Evolutionary conservation across 805 yeast species (phyloP), one percentile per base, ranked within the genome.

Genomic region (Suhomyces faveliae): DNA sequence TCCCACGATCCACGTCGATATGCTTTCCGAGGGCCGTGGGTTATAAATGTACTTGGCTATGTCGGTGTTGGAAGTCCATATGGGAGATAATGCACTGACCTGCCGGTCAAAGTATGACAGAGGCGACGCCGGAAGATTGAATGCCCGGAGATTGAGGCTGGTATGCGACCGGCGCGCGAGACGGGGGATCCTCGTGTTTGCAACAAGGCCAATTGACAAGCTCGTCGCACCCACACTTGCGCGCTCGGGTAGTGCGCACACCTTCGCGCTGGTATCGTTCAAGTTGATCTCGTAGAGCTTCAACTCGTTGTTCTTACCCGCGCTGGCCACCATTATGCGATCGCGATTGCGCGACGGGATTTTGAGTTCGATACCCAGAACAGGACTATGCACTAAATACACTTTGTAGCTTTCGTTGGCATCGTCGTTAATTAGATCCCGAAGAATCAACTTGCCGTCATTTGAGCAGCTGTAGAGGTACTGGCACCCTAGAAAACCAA

Each of bases 391-490:
- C 17, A 68, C 54, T 33, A 53, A 46, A 46, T 57, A 64, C 2
- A 59, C 62, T 48, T 55, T 56, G 45, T 58, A 66, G 33, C 65
- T 60, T 21, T 56, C 60, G 39, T 63, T 57, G 22, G 63, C 64
- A 51, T 69, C 74, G 47, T 69, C 74, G 47, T 69, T 62, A 29
- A 68, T 57, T 41, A 69, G 53, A 47, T 69, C 74, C 15, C 71
- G 59, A n/a, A 69, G 50, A 11, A 68, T 56, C 20, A 69, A 48
- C 41, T 62, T 62, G n/a, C 74, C 74, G 21, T 63, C 67, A 17
- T 46, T 47, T 6, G 70, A 62, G 46, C 74, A 68, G 30, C 65
- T 64, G 48, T 60, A 67, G 35, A 69, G 55, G 50, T 55, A 68
- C 47, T 61, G 67, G 27, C 59, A 47, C 29, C 59, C 51, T 21